Conservation (phyloP, 345 rosid species). For the Populus davidiana region DNA sequence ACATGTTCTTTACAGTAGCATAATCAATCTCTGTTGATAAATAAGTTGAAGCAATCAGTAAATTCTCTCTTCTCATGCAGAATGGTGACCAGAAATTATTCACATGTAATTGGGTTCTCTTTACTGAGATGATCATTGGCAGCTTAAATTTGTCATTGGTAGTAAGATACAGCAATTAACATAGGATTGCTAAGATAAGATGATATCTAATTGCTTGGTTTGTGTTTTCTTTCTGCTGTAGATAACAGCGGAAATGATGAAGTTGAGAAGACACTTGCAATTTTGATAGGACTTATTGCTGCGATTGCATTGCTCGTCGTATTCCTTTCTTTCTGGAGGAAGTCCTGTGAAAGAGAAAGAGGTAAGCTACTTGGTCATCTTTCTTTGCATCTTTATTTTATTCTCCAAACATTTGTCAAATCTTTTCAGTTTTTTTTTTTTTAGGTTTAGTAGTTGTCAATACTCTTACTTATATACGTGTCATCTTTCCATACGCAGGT, state of each 20-base stretch:
- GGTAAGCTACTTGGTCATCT: slow-evolving; percentile 27
- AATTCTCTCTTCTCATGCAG: neutral
- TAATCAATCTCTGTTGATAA: neutral
- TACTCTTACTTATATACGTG: neutral
- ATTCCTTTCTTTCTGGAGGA: slow-evolving; percentile 63
- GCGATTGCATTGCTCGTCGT: slow-evolving; percentile 76
- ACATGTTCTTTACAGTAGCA: neutral
- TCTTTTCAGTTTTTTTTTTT: neutral
- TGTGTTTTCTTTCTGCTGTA: neutral
- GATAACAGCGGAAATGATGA: slow-evolving; percentile 56
- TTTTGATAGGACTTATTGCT: slow-evolving; percentile 78
- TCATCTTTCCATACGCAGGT: slow-evolving; percentile 26
- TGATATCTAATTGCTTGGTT: neutral
- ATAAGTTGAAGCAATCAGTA: neutral
- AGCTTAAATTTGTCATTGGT: neutral
- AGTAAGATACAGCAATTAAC: neutral
- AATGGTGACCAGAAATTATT: neutral
- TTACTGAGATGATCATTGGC: neutral
- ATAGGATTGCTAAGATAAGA: neutral
- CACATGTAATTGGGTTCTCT: neutral
- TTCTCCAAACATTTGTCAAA: slow-evolving; percentile 4
- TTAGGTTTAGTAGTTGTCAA: neutral
- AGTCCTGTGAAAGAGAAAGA: slow-evolving; percentile 54
- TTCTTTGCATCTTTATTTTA: neutral
- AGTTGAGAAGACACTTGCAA: slow-evolving; percentile 87